Percentiles rank a stretch among this genome's conserved stretches.
Evolutionary conservation across 495 filamentous ascomycete genomes (phyloP).

Genomic region (Neurospora pannonica): DNA sequence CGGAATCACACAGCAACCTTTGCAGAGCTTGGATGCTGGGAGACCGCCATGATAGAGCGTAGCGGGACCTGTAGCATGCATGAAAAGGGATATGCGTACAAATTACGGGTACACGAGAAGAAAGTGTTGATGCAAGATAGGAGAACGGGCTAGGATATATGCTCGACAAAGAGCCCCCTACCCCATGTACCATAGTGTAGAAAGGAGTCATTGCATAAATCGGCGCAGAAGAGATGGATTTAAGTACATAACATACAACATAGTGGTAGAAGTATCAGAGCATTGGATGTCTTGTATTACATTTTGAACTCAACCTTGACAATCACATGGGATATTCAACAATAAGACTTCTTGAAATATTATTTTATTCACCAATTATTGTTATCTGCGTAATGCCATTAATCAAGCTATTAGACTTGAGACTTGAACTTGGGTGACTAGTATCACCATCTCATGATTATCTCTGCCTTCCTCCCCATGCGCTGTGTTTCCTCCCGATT

Average conservation of each 20-base stretch:
- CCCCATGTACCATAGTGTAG: conserved; percentile 19
- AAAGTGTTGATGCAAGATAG: neutral
- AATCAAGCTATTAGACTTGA: neutral
- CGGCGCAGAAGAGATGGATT: conserved; percentile 5
- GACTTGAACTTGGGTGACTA: neutral
- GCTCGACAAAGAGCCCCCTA: neutral
- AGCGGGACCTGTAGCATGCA: neutral
- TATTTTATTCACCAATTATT: neutral
- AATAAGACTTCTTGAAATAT: neutral
- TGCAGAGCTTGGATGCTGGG: neutral
- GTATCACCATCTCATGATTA: neutral
- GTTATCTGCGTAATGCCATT: neutral
- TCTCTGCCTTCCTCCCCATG: neutral
- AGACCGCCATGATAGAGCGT: neutral
- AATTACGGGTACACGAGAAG: neutral
- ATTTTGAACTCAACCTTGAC: no score
- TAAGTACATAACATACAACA: neutral
- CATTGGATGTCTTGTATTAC: neutral
- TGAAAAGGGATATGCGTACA: neutral
- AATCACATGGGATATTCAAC: no score
- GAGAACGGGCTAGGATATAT: neutral
- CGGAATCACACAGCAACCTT: neutral
- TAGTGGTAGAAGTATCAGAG: neutral
- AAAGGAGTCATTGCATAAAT: conserved; percentile 10
- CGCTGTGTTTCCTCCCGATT: neutral